Evolutionary conservation across 768 basidiomycete genomes (phyloP).

Genomic region (Termitomyces sp.): DNA sequence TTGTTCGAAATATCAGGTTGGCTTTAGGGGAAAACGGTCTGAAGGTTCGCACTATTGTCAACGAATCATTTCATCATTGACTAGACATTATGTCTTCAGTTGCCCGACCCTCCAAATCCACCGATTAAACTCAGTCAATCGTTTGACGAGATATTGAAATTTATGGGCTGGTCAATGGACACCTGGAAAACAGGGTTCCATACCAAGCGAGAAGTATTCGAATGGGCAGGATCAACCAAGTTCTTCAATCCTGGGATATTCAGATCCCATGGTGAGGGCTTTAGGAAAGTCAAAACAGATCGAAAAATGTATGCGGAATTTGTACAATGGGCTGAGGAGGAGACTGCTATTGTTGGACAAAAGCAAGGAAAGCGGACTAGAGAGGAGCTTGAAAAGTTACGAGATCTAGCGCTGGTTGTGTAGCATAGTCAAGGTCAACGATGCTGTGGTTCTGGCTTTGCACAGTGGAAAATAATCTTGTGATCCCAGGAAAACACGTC

Average conservation of each 20-base stretch:
- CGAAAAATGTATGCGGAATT: constrained; percentile 65
- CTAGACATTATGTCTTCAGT: constrained; percentile 15
- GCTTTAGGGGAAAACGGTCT: constrained; percentile 51
- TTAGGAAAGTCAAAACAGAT: constrained; percentile 40
- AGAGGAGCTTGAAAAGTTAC: constrained; percentile 17
- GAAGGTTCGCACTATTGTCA: constrained; percentile 38
- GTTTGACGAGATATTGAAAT: constrained; percentile 47
- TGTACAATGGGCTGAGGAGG: constrained; percentile 42
- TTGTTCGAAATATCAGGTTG: constrained; percentile 51
- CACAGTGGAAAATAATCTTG: too few species aligned
- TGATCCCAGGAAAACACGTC: too few species aligned
- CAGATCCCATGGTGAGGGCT: constrained; percentile 29
- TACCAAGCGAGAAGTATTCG: constrained; percentile 51
- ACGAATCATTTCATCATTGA: not conserved
- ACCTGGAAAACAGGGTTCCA: constrained; percentile 52
- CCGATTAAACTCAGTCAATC: constrained; percentile 45
- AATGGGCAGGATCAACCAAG: constrained; percentile 53
- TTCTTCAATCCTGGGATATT: constrained; percentile 47
- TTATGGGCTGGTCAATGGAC: too few species aligned
- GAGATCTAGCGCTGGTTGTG: constrained; percentile 50
- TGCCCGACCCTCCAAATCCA: constrained; percentile 37
- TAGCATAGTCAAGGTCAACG: too few species aligned
- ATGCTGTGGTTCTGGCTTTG: too few species aligned
- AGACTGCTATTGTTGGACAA: constrained; percentile 8
- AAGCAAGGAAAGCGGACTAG: constrained; percentile 2